Evolutionary conservation across 495 filamentous ascomycete species (phyloP).

Genomic region (Chaetomium tenue): DNA sequence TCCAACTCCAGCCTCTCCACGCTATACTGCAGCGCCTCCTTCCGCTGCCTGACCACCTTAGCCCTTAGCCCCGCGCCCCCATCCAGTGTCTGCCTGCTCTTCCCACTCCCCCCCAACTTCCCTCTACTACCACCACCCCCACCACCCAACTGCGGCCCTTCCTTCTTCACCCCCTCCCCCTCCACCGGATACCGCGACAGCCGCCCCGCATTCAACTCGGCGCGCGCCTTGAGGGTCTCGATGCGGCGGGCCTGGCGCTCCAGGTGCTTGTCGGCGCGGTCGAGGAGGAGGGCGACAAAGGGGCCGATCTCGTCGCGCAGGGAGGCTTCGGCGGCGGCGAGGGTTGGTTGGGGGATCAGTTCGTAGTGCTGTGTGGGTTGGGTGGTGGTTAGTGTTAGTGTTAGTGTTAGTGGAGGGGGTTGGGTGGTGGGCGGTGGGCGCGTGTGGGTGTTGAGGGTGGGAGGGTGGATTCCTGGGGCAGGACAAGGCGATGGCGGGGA

Average conservation of each 20-base stretch:
- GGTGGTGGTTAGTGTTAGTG: no score
- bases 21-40: constrained; percentile 49
- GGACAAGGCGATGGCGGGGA: not conserved
- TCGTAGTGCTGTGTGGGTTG: constrained; percentile 46
- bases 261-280: constrained; percentile 49
- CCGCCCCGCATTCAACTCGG: constrained; percentile 48
- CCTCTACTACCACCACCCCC: no score
- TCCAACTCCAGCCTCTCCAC: constrained; percentile 52
- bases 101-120: not conserved
- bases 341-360: constrained; percentile 50
- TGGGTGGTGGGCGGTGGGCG: not conserved
- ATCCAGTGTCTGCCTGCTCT: constrained; percentile 21
- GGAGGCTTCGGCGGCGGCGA: constrained; percentile 48
- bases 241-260: constrained; percentile 47
- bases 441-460: not conserved
- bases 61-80: constrained; percentile 40
- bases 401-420: no score
- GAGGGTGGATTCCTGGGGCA: not conserved
- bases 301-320: constrained; percentile 52
- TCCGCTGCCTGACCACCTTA: constrained; percentile 40
- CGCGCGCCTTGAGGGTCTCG: constrained; percentile 49
- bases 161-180: not conserved
- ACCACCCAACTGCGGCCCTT: not conserved
- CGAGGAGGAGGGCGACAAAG: constrained; percentile 46
- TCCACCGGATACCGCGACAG: constrained; percentile 31